phyloP scores from a whole-genome alignment of 176 grass and related monocot species.

The Puccinellia tenuiflora region DNA sequence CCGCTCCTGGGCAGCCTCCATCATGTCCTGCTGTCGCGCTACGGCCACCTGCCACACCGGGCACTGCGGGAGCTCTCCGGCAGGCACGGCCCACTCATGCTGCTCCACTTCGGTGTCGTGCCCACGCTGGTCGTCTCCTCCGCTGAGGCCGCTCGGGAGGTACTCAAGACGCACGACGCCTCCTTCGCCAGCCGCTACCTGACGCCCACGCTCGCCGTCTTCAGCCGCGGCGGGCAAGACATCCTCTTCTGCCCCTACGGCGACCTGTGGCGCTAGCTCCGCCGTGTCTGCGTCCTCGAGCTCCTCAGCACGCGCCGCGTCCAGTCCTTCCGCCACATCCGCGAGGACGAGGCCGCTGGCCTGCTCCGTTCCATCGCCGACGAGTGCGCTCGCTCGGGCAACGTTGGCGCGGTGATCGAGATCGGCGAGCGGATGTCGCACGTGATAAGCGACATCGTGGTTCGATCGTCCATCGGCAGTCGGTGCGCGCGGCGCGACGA shows the following conservation, averaged over 20 bases:
- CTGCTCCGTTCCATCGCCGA: not conserved
- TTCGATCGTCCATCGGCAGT: not conserved
- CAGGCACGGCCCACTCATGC: not conserved
- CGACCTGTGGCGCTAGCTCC: not conserved
- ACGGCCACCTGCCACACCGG: not conserved
- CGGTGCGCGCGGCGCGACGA: not conserved
- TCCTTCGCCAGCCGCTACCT: not conserved
- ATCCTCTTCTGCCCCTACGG: not conserved
- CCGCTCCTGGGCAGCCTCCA: constrained; percentile 9
- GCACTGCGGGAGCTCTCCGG: not conserved
- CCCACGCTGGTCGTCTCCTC: not conserved
- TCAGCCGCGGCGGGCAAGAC: not conserved
- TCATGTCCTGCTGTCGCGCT: not conserved
- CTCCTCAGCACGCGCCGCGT: not conserved
- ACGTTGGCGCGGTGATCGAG: not conserved
- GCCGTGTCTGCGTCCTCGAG: not conserved
- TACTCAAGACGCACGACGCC: constrained; percentile 12
- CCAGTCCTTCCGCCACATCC: not conserved
- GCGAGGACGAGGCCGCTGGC: not conserved
- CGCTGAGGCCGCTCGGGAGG: not conserved
- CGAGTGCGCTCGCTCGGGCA: not conserved
- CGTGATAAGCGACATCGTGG: not conserved
- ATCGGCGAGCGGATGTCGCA: not conserved
- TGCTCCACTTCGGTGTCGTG: not conserved
- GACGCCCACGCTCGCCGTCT: not conserved